Evolutionary conservation across 805 yeast genomes (phyloP).

Genomic region (Teunomyces lycoperdinae): DNA sequence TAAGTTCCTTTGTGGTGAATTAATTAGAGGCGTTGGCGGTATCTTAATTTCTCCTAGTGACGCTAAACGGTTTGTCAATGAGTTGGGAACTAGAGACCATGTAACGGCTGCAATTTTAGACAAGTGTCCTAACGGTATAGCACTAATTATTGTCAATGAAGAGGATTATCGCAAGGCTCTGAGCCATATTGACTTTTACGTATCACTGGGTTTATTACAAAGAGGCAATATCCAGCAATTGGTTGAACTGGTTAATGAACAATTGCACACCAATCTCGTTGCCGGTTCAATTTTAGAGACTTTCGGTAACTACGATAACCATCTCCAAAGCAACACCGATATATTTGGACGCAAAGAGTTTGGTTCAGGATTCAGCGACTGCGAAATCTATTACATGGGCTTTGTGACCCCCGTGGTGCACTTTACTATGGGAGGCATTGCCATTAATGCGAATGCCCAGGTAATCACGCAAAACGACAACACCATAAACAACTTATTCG

Average conservation of each 20-base stretch:
- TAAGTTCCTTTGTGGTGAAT: conserved; percentile 61
- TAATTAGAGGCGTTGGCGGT: conserved; percentile 60
- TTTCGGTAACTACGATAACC: conserved; percentile 15
- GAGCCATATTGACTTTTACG: conserved; percentile 52
- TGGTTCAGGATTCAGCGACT: conserved; percentile 17
- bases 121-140: conserved; percentile 19
- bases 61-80: conserved; percentile 54
- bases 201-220: conserved; percentile 22
- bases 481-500: conserved; percentile 48
- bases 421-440: conserved; percentile 28
- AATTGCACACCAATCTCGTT: conserved; percentile 13
- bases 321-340: conserved; percentile 23
- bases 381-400: conserved; percentile 39
- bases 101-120: conserved; percentile 45
- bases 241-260: conserved; percentile 7
- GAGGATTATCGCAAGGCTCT: conserved; percentile 44
- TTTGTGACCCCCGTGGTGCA: conserved; percentile 47
- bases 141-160: conserved; percentile 35
- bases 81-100: conserved; percentile 50
- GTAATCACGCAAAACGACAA: conserved; percentile 20
- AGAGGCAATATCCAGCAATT: conserved; percentile 22
- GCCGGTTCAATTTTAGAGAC: conserved; percentile 6
- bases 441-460: conserved; percentile 18
- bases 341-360: conserved; percentile 32
- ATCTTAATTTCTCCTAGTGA: conserved; percentile 43